Base-by-base conservation (phyloP, 306 rosid species). In the Dicorynia guianensis region DNA sequence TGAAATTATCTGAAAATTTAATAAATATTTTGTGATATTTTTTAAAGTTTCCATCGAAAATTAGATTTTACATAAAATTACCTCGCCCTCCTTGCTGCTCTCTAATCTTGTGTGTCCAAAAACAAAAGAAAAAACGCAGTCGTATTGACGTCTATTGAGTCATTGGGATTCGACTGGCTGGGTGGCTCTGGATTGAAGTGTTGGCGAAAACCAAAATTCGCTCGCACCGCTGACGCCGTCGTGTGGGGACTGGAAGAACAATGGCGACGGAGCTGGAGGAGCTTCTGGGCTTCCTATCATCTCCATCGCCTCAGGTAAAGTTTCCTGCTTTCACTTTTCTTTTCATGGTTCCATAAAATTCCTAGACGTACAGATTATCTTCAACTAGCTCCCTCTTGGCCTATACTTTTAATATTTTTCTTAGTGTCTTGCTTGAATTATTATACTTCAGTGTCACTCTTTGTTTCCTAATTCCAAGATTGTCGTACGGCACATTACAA, bases 211-310 rank as follows among this genome's bases (percentile, higher is more conserved):
- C 49, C 43, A 49, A 57, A 66, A 44, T 12, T 10, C 30, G 30
- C 30, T 25, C 30, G 30, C 30, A 25, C 2, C 30, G 30, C 17
- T 11, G 69, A 14, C 58, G 61, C 43, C 64, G 30, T 25, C 35
- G 61, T 69, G 35, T 33, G 56, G 63, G 14, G 70, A 57, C 56
- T 43, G 39, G 34, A 3, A 18, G 14, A 56, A 34, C 39, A 60
- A 94, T 94, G 98, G 89, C 96, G 86, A 94, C 88, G 64, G 97
- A 94, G 73, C 89, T 89, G 8, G 98, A 89, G 84, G 97, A 94
- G 80, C 88, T 94, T n/a, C 56, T 94, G 12, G 79, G 72, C 39
- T 94, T 94, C 67, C 89, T 94, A 1, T 87, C 93, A 5, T 89
- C 89, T 47, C 93, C 97, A 7, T 89, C 98, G 2, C 95, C 93